A percentile compares a stretch with the other conserved stretches of the same genome.
Evolutionary conservation across 371 early-diverging fungal genomes (phyloP).

Genomic region (Dichotomocladium elegans): DNA sequence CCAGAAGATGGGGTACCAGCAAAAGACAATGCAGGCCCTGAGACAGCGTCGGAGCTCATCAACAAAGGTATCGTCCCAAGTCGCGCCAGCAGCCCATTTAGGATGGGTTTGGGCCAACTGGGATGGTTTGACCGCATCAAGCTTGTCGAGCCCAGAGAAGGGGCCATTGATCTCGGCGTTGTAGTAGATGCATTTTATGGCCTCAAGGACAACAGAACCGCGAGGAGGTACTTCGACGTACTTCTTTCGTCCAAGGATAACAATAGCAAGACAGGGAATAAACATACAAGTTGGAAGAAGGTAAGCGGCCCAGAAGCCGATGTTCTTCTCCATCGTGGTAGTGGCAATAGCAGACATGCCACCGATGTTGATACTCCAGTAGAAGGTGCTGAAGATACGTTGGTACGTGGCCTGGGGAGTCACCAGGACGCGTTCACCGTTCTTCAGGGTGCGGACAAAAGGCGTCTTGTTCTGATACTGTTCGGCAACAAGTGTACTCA

Average conservation of each 20-base stretch:
- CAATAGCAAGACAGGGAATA: constrained; percentile 54
- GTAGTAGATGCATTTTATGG: constrained; percentile 12
- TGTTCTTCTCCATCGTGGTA: constrained; percentile 48
- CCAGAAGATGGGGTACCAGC: constrained; percentile 79
- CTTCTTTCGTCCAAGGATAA: constrained; percentile 52
- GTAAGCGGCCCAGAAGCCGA: constrained; percentile 65
- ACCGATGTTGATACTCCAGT: constrained; percentile 59
- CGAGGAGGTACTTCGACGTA: constrained; percentile 62
- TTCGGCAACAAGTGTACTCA: constrained; percentile 44
- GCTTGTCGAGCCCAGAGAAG: too few relatives aligned
- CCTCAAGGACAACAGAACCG: constrained; percentile 52
- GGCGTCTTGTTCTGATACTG: constrained; percentile 32
- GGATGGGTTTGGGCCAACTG: constrained; percentile 25
- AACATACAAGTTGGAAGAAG: constrained; percentile 71
- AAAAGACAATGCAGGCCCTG: constrained; percentile 71
- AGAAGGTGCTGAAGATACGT: constrained; percentile 22
- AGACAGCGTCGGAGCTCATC: constrained; percentile 63
- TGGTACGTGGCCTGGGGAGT: constrained; percentile 28
- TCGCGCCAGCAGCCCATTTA: constrained; percentile 24
- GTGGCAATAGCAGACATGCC: constrained; percentile 57
- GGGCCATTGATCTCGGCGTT: constrained; percentile 21
- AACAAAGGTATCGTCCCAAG: constrained; percentile 75
- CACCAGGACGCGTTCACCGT: constrained; percentile 19
- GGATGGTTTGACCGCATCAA: constrained; percentile 42
- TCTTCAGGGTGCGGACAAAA: constrained; percentile 26